A percentile compares a stretch with the other conserved stretches of the same genome.
These are phyloP conservation scores for Pichia sp. DNA, from an alignment of 1,139 yeast genomes.

Conservation along the genomic window DNA sequence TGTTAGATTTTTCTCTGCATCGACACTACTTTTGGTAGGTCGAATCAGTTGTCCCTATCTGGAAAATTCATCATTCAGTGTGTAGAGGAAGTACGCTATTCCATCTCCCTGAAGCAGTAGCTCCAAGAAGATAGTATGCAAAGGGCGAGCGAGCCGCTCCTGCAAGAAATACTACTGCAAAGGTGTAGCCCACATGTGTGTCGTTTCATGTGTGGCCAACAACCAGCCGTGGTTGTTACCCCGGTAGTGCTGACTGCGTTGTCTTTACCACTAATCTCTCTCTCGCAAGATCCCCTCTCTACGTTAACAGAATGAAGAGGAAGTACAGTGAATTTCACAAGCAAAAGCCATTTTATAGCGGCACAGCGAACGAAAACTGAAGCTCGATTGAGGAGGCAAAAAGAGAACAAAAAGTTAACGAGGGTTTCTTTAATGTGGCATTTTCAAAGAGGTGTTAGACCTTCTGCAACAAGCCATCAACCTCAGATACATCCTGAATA, in stretches of 20 bases:
- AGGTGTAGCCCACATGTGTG: neutral
- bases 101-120: too few species aligned
- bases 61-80: slow-evolving; percentile 28
- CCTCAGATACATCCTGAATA: too few species aligned
- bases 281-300: too few species aligned
- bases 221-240: neutral
- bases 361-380: neutral
- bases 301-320: neutral
- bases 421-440: neutral
- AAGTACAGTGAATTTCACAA: neutral
- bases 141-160: neutral
- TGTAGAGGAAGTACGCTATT: neutral
- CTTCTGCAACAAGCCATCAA: neutral
- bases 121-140: too few species aligned
- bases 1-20: slow-evolving; percentile 18
- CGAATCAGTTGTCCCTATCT: slow-evolving; percentile 36
- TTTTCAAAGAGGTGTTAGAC: neutral
- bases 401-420: neutral
- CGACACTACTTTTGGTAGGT: neutral
- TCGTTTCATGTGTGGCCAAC: neutral
- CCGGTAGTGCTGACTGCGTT: neutral
- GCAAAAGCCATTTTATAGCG: neutral
- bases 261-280: too few species aligned
- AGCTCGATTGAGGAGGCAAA: neutral
- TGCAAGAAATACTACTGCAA: neutral